Base-by-base conservation (phyloP, 495 filamentous ascomycete genomes). In the Achaetomiella virescens region DNA sequence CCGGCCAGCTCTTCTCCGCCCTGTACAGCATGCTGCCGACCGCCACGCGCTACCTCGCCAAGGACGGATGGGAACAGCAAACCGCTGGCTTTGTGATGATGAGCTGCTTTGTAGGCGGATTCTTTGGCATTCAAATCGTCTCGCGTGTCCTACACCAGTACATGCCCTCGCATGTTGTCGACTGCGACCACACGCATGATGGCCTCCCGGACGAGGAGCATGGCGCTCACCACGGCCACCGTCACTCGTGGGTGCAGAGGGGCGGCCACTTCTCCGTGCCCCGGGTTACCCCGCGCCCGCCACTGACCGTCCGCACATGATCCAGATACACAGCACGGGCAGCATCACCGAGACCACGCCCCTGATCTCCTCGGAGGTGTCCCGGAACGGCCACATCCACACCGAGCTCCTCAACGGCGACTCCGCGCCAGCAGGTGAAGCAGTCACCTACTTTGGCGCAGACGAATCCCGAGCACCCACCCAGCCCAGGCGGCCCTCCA, bases 1-100 rank as follows among this genome's bases (percentile, higher is more conserved):
- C 37, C 8, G 25, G 36, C 8, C 65, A 97, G 91, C 77, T 97
- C 17, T 98, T 96, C 65, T 96, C 91, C 51, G 87, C 95, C 2
- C 71, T 98, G 25, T 95, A 93, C 65, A 91, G 87, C 69, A 97
- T 98, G 86, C 82, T 98, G 17, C 93, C 93, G 14, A 87, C 86
- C 14, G 81, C 93, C 5, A 86, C 84, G 61, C 75, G 78, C 20
- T 95, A 92, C 67, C 79, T 98, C 10, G 71, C 75, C 18, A 77
- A 82, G 41, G 85, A 81, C 53, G 84, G 83, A 9, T 81, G 85
- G 68, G 78, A 83, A 5, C 75, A 86, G 0, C 77, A 83, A 50
- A 62, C 69, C 2, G 89, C 92, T 6, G 83, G 85, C 14, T 91
- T 86, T 65, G 71, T 79, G 2, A 75, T 93, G 49, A 90, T 92